Evolutionary conservation across 140 eudicot genomes (phyloP), one percentile per base, ranked within the genome.

Genomic region (Erigeron philadelphicus): DNA sequence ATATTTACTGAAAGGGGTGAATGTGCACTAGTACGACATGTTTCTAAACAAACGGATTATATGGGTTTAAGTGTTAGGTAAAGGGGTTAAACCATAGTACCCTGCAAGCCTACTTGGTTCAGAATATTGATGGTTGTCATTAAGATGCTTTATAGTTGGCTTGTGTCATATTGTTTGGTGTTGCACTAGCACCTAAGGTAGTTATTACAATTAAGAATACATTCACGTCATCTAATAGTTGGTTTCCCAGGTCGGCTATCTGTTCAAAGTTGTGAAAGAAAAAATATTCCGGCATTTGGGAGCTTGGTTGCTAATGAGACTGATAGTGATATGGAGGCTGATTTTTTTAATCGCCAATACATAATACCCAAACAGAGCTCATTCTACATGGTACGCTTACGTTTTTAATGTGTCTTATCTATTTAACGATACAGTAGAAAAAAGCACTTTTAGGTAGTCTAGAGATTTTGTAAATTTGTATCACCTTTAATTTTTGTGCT

Each of bases 301-400:
- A 84, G 72, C 72, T 78, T 86, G 65, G 84, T 88, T 70, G 70
- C 69, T 7, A 92, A 92, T 62, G 85, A 79, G 45, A 72, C 79
- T 52, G 72, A 49, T 66, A 44, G 38, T 65, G 98, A 88, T 15
- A 71, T 80, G 81, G 90, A 78, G 78, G 98, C 93, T n/a, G 85
- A 84, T 68, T 66, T 92, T 45, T 72, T 84, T 54, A 79, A 76
- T 69, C 78, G 55, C 74, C 76, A 60, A 67, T 92, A 84, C 72
- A 83, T 92, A 50, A 66, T 92, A 75, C 98, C 98, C 7, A 86
- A 73, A 78, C 72, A 84, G 65, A 86, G 87, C 74, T 68, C 85
- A 66, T 88, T 92, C 76, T 88, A 82, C 76, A 88, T 92, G 98
- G 98, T 88, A 55, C 15, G 68, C 42, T 13, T 53, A 48, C 17